A percentile compares a stretch with the other conserved stretches of the same genome.
phyloP scores from a whole-genome alignment of 2,329 filamentous ascomycete species.

The Calonectria multiphialidica region DNA sequence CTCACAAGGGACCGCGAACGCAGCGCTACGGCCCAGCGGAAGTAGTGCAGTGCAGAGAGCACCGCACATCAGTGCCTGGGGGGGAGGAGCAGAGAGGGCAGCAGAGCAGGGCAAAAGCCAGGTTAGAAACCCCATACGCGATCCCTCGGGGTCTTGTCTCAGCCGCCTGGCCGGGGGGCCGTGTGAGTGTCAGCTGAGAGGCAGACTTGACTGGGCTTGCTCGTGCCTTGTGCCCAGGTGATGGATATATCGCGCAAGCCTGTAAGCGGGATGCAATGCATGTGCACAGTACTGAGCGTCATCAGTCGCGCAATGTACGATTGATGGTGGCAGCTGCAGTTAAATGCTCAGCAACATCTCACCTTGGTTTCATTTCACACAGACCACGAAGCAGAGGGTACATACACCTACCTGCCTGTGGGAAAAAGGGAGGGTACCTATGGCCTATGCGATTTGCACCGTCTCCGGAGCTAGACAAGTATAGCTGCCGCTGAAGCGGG shows the following conservation, averaged over 20 bases:
- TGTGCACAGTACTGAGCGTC: neutral
- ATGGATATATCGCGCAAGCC: slow-evolving; percentile 15
- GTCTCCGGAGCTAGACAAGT: slow-evolving; percentile 15
- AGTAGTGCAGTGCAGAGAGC: slow-evolving; percentile 27
- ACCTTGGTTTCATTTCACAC: neutral
- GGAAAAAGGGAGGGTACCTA: neutral
- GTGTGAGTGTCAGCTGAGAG: slow-evolving; percentile 18
- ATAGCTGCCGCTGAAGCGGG: slow-evolving; percentile 30
- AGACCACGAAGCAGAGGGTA: neutral
- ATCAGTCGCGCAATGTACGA: neutral
- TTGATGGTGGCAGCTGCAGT: neutral
- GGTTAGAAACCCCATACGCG: slow-evolving; percentile 20
- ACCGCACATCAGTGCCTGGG: neutral
- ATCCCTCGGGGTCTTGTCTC: slow-evolving; percentile 17
- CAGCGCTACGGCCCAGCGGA: slow-evolving; percentile 44
- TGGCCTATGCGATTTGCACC: neutral
- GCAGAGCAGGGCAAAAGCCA: slow-evolving; percentile 22
- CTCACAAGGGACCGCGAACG: slow-evolving; percentile 17
- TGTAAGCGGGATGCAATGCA: neutral
- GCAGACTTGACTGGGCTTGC: neutral
- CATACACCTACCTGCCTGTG: too few species aligned
- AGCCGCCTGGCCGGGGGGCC: slow-evolving; percentile 24
- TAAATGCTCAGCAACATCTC: neutral
- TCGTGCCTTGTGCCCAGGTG: neutral
- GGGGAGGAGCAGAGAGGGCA: neutral